These are phyloP conservation scores for Melampsora larici-populina DNA, from an alignment of 1,284 basidiomycete species.

Conservation along the genomic window DNA sequence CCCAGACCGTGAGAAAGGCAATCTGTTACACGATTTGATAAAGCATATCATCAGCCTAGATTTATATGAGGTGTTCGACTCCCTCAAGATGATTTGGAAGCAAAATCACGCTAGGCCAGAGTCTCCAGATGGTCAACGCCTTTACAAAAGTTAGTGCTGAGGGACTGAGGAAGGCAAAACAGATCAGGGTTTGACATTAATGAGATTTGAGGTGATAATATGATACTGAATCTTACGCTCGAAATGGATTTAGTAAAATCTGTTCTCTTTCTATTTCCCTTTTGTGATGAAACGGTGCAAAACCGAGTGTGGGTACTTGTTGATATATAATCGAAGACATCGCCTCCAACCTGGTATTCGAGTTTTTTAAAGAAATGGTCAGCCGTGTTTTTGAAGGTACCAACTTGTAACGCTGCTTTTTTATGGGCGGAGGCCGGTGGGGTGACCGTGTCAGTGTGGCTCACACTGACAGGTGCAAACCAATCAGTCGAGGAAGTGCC, in stretches of 20 bases:
- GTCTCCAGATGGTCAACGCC: conserved; percentile 29
- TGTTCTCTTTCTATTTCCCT: neutral
- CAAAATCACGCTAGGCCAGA: conserved; percentile 21
- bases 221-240: conserved; percentile 4
- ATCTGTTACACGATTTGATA: neutral
- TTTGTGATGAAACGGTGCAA: neutral
- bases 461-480: no score
- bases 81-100: neutral
- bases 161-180: neutral
- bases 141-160: conserved; percentile 35
- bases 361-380: no score
- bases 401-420: no score
- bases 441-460: no score
- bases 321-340: neutral
- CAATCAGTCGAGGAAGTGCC: no score
- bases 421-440: no score
- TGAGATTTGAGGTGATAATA: neutral
- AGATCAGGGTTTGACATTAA: neutral
- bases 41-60: neutral
- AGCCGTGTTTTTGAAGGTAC: no score
- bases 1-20: conserved; percentile 7
- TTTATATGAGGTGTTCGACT: neutral
- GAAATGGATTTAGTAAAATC: neutral
- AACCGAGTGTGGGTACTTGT: neutral
- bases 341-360: no score